These are phyloP conservation scores for Monosporascus sp. DNA, from an alignment of 2,329 filamentous ascomycete genomes.

Conservation along the genomic window DNA sequence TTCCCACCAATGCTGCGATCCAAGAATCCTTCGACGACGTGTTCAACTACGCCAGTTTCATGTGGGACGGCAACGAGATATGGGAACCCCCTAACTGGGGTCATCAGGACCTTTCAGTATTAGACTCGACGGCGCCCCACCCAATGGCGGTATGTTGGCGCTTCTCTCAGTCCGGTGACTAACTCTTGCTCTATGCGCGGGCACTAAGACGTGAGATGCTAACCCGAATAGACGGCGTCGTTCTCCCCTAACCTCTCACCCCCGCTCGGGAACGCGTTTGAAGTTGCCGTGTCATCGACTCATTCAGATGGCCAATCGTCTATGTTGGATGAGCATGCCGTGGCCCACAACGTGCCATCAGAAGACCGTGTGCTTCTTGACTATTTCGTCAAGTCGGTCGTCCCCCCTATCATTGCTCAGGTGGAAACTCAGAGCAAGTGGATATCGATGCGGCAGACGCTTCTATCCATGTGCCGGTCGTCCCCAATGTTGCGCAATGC, in stretches of 20 bases:
- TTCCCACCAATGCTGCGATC: slow-evolving; percentile 9
- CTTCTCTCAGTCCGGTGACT: background rate
- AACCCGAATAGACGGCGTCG: slow-evolving; percentile 2
- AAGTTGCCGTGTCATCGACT: slow-evolving; percentile 4
- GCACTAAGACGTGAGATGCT: background rate
- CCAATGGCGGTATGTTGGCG: slow-evolving; percentile 17
- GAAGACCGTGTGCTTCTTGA: slow-evolving; percentile 37
- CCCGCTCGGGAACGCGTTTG: slow-evolving; percentile 1
- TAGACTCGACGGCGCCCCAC: slow-evolving; percentile 7
- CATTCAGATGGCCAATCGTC: slow-evolving; percentile 7
- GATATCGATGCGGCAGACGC: slow-evolving; percentile 41
- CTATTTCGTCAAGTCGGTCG: slow-evolving; percentile 42
- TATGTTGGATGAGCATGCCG: slow-evolving; percentile 11
- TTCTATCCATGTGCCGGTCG: slow-evolving; percentile 40
- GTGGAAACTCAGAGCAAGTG: slow-evolving; percentile 48
- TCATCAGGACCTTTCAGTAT: slow-evolving; percentile 4
- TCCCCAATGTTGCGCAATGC: slow-evolving; percentile 43
- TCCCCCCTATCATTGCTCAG: slow-evolving; percentile 47
- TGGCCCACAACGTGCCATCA: slow-evolving; percentile 15
- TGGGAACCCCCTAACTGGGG: slow-evolving; percentile 20
- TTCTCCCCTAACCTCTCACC: slow-evolving; percentile 4
- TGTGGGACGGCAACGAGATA: slow-evolving; percentile 37
- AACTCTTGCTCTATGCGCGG: background rate
- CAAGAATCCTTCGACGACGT: slow-evolving; percentile 31
- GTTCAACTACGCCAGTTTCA: slow-evolving; percentile 43